These are phyloP conservation scores for Candida xiaguanensis DNA, from an alignment of 805 yeast genomes.

Conservation along the genomic window DNA sequence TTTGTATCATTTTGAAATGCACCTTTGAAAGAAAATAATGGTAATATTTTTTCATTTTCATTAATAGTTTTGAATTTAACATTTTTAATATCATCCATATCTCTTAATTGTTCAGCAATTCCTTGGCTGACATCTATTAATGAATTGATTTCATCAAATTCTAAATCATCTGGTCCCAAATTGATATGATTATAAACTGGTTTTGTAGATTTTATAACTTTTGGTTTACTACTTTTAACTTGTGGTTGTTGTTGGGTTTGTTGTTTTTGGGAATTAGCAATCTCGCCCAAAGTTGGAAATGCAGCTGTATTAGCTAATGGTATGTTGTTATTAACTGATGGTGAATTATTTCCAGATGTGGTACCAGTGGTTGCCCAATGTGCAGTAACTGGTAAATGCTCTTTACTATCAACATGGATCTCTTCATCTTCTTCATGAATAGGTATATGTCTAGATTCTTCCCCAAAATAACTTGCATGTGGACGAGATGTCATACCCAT, in stretches of 20 bases:
- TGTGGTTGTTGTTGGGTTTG: conserved; percentile 27
- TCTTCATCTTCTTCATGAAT: conserved; percentile 17
- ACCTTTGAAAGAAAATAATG: conserved; percentile 48
- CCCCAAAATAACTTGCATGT: conserved; percentile 7
- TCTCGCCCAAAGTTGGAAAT: conserved; percentile 57
- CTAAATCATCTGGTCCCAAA: conserved; percentile 45
- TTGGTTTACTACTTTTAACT: conserved; percentile 25
- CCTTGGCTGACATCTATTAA: conserved; percentile 48
- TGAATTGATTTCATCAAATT: conserved; percentile 39
- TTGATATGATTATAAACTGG: conserved; percentile 13
- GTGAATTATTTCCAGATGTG: conserved; percentile 27
- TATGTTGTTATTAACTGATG: conserved; percentile 31
- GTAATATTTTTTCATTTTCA: conserved; percentile 23
- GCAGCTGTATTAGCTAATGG: conserved; percentile 48
- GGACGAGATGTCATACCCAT: conserved; percentile 37
- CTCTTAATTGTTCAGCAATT: conserved; percentile 39
- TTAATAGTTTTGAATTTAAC: conserved; percentile 18
- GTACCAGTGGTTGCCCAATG: conserved; percentile 47
- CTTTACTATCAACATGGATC: conserved; percentile 12
- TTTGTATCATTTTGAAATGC: conserved; percentile 27
- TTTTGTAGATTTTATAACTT: conserved; percentile 24
- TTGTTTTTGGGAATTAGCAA: conserved; percentile 35
- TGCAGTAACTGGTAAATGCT: conserved; percentile 67
- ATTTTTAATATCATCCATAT: conserved; percentile 27
- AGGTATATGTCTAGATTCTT: conserved; percentile 6